Evolutionary conservation across 2,329 filamentous ascomycete species (phyloP).

Genomic region (Hypoxylon sp.): DNA sequence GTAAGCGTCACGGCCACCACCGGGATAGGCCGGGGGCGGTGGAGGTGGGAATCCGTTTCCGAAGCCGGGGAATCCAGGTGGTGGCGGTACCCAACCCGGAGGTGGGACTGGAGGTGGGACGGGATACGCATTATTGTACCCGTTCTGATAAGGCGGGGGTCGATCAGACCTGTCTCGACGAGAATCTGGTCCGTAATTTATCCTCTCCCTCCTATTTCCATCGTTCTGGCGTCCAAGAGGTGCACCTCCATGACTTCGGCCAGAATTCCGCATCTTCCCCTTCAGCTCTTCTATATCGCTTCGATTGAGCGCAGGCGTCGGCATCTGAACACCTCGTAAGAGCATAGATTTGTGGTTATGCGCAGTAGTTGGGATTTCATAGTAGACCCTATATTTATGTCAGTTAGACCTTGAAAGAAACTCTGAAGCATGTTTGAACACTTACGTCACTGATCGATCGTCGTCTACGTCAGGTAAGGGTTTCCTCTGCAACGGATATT

Average conservation of each 20-base stretch:
- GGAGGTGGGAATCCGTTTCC: conserved; percentile 57
- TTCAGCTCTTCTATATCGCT: conserved; percentile 81
- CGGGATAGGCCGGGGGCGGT: conserved; percentile 51
- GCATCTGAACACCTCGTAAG: conserved; percentile 82
- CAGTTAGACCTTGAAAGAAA: conserved; percentile 50
- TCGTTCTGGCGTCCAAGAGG: conserved; percentile 61
- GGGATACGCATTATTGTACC: conserved; percentile 48
- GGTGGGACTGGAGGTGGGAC: conserved; percentile 49
- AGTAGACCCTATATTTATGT: conserved; percentile 79
- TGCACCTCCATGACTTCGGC: conserved; percentile 78
- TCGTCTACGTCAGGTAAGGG: conserved; percentile 83
- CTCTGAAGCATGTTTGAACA: conserved; percentile 41
- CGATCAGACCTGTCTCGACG: conserved; percentile 47
- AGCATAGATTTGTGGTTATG: conserved; percentile 94
- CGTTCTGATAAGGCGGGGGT: conserved; percentile 50
- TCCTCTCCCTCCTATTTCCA: conserved; percentile 49
- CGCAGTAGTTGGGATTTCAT: conserved; percentile 80
- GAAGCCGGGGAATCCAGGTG: conserved; percentile 56
- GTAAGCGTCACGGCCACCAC: conserved; percentile 44
- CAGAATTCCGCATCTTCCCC: conserved; percentile 72
- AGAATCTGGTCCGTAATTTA: conserved; percentile 53
- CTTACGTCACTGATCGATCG: conserved; percentile 86
- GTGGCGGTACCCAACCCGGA: conserved; percentile 56
- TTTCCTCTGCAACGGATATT: conserved; percentile 79
- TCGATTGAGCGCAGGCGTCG: conserved; percentile 77